Base-by-base conservation (phyloP, 208 protist genomes). In the Acanthamoeba pearcei region DNA sequence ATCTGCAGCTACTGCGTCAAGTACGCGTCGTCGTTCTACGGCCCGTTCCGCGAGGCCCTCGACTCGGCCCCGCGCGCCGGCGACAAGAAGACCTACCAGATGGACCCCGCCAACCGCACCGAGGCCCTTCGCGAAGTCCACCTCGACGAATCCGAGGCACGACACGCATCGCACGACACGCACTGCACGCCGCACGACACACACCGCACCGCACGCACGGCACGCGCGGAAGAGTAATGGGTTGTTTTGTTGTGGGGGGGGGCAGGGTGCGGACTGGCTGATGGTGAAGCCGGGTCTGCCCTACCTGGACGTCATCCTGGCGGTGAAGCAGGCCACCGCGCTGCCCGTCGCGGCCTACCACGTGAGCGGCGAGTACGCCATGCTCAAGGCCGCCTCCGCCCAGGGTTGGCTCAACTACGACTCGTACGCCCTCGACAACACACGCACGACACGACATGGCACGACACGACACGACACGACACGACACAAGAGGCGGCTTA, bases 261-360 rank as follows among this genome's bases (percentile, higher is more conserved):
- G 93, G 94, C 42, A 98, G 89, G 97, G 98, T 38, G 98, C 98
- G 1, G 98, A 98, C 88, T 97, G 98, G 35, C 6, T 98, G 12
- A 98, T 98, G 97, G 98, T 98, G 29, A 98, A 98, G 94, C 98
- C 98, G 2, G 97, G 97, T 17, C 95, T 97, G 60, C 97, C 97
- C 9, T 98, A 98, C 51, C 42, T 98, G 22, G 98, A 98, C 80
- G 96, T 98, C 13, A 88, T 98, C 24, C 76, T 95, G 17, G 91
- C 97, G 22, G 94, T 97, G 1, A 96, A 95, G 76, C 66, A 97
- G 64, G 17, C 49, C 9, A 93, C 96, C 9, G n/a, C 57, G 19
- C 60, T 97, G 27, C 97, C 97, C 55, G 53, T 98, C 8, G 95
- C 91, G 35, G 96, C 93, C 38, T 98, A 98, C 49, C 97, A 98